These are phyloP conservation scores for Parathielavia hyrcaniae DNA, from an alignment of 495 filamentous ascomycete species.

Conservation along the genomic window DNA sequence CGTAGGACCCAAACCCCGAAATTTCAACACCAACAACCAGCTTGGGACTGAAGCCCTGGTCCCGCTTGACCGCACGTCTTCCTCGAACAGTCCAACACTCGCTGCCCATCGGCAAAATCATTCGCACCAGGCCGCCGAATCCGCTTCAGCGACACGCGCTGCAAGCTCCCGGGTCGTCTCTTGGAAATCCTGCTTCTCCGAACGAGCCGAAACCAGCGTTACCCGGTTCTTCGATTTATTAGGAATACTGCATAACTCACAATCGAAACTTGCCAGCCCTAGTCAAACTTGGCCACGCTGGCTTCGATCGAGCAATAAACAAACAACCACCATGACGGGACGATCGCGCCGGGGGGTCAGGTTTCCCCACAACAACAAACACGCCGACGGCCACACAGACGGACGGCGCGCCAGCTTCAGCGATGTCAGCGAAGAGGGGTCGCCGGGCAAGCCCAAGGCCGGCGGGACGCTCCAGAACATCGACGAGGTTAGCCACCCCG, in stretches of 20 bases:
- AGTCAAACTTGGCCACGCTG: not conserved
- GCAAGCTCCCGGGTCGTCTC: not conserved
- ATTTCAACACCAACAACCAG: conserved; percentile 22
- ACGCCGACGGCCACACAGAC: conserved; percentile 42
- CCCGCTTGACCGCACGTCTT: not conserved
- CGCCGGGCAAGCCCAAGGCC: conserved; percentile 41
- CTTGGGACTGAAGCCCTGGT: not conserved
- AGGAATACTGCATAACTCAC: too few relatives aligned
- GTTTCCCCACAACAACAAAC: conserved; percentile 59
- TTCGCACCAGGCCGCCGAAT: not conserved
- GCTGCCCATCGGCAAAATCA: not conserved
- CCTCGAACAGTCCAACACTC: not conserved
- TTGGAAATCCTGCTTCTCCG: conserved; percentile 5
- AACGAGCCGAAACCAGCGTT: not conserved
- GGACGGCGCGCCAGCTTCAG: conserved; percentile 67
- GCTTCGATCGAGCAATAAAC: too few relatives aligned
- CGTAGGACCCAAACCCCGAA: conserved; percentile 22
- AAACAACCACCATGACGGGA: conserved; percentile 21
- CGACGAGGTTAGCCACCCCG: conserved; percentile 30
- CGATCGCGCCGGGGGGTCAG: conserved; percentile 65
- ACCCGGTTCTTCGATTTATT: too few relatives aligned
- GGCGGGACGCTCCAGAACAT: conserved; percentile 33
- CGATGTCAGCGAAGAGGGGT: conserved; percentile 68
- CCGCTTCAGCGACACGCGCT: not conserved
- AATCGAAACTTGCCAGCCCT: not conserved